Evolutionary conservation across 2,329 filamentous ascomycete species (phyloP), one percentile per base, ranked within the genome.

Genomic region (Anisogramma anomala): DNA sequence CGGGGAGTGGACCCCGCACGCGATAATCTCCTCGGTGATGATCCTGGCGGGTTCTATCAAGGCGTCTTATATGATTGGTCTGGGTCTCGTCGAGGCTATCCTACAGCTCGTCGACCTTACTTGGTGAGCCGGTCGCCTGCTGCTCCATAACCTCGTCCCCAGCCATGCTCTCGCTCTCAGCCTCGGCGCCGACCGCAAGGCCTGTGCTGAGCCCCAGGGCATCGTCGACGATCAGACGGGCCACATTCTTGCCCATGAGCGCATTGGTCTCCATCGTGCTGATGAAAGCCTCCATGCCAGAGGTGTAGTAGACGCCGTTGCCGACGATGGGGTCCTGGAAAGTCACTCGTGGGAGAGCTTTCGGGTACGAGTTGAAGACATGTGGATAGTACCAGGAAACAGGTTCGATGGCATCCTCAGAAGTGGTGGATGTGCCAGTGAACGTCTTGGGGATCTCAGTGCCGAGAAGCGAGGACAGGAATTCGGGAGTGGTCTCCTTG

Each of bases 191-290:
- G 25, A 34, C 23, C 15, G 23, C 36, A n/a, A 28, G 33, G n/a
- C 22, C 47, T 2, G 39, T 47, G 38, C 42, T 49, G 23, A 45
- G 43, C 19, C 48, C 59, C 48, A 58, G 53, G 58, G 69, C 76
- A 38, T 74, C 73, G 52, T 88, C 74, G 0, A 78, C 68, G 33
- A 89, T 67, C 40, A 91, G 62, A 48, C 69, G 71, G 7, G 84
- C 85, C 15, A 91, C 79, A 55, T 91, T 91, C 72, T 74, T 85
- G 1, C 91, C 91, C 77, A 91, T 91, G 50, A 96, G 61, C 1
- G 85, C 83, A 58, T 80, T 94, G 6, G 91, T 95, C 67, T 98
- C 91, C 91, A 98, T 96, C 0, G 87, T 94, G 8, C 83, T 91
- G 51, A 96, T 93, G 58, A 98, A 95, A 51, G 82, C 82, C 63